Evolutionary conservation across 176 grass and related monocot genomes (phyloP), one percentile per base, ranked within the genome.

Genomic region (Aegilops longissima): DNA sequence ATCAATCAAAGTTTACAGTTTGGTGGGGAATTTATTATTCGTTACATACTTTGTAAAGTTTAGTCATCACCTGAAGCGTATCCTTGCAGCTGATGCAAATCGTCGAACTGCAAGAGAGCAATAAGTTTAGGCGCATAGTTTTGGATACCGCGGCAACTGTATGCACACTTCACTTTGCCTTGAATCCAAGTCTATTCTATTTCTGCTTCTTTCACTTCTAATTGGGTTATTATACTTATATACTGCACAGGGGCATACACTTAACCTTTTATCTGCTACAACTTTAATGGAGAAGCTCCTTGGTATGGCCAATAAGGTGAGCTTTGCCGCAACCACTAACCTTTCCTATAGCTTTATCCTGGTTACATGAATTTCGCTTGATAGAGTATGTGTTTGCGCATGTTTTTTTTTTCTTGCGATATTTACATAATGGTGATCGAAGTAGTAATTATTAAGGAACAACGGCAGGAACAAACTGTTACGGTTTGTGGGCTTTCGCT

Each of bases 31-130:
- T 52, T 17, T 79, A 54, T 29, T 63, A 35, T 83, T 83, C 20
- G 13, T 54, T 34, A 10, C 62, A 45, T 61, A 73, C 21, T 80
- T 72, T 38, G 1, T 84, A 66, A 73, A 79, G 58, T 84, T 52
- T 14, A 89, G 23, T 66, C 58, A 36, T 84, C 66, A 73, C 68
- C 44, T 13, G 12, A 80, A n/a, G 8, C 35, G 13, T 73, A 89
- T 89, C 76, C 56, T 89, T 89, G 23, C 82, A 89, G 82, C 67
- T 89, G 76, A 73, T 84, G 56, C 16, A 74, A 73, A 33, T 31
- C 4, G 35, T 84, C 0, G 58, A 84, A 73, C 8, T 61, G 62
- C 80, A 61, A 77, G 82, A 51, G 76, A 13, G 31, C 12, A 70
- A 89, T 52, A 80, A 64, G 52, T 78, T 84, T 84, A 64, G 54